Evolutionary conservation across 768 basidiomycete genomes (phyloP).

Genomic region (Lactarius hengduanensis): DNA sequence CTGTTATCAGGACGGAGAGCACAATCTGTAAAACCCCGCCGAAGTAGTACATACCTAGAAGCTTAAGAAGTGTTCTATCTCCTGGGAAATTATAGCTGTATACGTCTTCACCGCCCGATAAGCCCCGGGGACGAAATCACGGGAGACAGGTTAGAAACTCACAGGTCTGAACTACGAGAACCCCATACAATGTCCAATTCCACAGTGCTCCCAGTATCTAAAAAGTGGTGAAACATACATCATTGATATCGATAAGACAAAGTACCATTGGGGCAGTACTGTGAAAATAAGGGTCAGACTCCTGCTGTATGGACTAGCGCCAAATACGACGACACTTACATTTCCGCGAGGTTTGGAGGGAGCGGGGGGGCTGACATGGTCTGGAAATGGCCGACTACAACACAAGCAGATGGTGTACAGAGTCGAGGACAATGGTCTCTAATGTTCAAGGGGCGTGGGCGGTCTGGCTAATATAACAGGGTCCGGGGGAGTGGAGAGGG

Average conservation of each 20-base stretch:
- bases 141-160: slow-evolving; percentile 7
- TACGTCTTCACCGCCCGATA: slow-evolving; percentile 6
- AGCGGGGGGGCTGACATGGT: neutral
- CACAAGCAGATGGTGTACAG: too few relatives aligned
- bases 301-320: neutral
- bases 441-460: too few relatives aligned
- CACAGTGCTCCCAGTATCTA: slow-evolving; percentile 25
- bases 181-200: slow-evolving; percentile 34
- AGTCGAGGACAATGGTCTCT: too few relatives aligned
- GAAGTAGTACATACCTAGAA: slow-evolving; percentile 1
- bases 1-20: neutral
- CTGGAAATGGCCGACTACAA: too few relatives aligned
- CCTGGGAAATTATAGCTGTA: slow-evolving; percentile 18
- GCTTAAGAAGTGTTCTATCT: slow-evolving; percentile 4
- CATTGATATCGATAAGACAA: too few relatives aligned
- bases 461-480: too few relatives aligned
- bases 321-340: neutral
- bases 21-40: neutral
- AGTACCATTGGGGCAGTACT: slow-evolving; percentile 7
- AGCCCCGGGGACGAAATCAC: neutral
- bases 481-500: too few relatives aligned
- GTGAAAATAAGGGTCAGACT: neutral
- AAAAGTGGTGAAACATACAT: neutral
- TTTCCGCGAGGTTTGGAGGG: slow-evolving; percentile 2
- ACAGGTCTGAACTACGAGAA: slow-evolving; percentile 36